phyloP scores from a whole-genome alignment of 225 moss, liverwort and hornwort genomes.

The Physcomitrellopsis africana region DNA sequence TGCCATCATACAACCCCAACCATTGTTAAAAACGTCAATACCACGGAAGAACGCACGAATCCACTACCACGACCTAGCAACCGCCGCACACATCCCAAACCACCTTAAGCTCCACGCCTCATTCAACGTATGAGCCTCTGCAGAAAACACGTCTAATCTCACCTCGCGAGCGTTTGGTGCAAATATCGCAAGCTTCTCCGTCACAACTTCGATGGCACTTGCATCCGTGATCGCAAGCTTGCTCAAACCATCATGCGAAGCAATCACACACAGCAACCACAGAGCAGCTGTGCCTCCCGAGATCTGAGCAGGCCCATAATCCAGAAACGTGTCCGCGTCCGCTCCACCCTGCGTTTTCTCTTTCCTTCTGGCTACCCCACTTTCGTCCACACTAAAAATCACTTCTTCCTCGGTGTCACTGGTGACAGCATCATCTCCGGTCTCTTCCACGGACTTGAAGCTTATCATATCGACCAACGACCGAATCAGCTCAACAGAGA shows the following conservation, averaged over 20 bases:
- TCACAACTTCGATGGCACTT: slow-evolving; percentile 92
- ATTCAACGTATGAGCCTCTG: too few relatives aligned
- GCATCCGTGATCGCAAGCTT: slow-evolving; percentile 90
- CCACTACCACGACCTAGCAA: too few relatives aligned
- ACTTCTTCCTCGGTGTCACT: slow-evolving; percentile 57
- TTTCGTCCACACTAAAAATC: slow-evolving; percentile 55
- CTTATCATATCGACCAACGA: slow-evolving; percentile 93
- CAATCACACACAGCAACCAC: slow-evolving; percentile 95
- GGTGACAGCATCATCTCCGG: slow-evolving; percentile 40
- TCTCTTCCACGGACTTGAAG: slow-evolving; percentile 76
- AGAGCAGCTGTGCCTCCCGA: slow-evolving; percentile 92
- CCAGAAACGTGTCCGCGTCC: slow-evolving; percentile 63
- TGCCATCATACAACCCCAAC: too few relatives aligned
- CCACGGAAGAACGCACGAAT: too few relatives aligned
- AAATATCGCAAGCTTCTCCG: slow-evolving; percentile 94
- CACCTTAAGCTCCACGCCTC: too few relatives aligned
- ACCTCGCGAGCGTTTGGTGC: slow-evolving; percentile 99
- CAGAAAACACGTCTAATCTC: slow-evolving; percentile 14
- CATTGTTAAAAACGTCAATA: too few relatives aligned
- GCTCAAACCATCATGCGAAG: slow-evolving; percentile 94
- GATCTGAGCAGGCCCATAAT: slow-evolving; percentile 87
- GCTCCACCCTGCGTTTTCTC: slow-evolving; percentile 41
- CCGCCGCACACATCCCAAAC: too few relatives aligned
- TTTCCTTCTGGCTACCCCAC: slow-evolving; percentile 45
- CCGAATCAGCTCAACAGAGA: slow-evolving; percentile 71